Evolutionary conservation across 495 filamentous ascomycete species (phyloP), one percentile per base, ranked within the genome.

Genomic region (Hapsidospora chrysogenum): DNA sequence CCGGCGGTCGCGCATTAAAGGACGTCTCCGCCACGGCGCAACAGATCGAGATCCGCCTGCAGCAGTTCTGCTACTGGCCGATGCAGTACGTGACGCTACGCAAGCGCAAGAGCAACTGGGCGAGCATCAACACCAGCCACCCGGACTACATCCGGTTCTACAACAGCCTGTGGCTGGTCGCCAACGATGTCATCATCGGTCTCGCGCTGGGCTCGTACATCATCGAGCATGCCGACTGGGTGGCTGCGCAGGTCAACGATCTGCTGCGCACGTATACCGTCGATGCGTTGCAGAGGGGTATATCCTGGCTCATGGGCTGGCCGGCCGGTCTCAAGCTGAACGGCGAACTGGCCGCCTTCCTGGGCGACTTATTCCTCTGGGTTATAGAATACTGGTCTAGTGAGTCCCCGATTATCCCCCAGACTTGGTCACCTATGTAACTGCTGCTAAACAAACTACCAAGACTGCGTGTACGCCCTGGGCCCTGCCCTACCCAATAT

Each of bases 141-240:
- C 83, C 92, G 3, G 87, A 96, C 52, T 99, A 99, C 49, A 99
- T 99, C 44, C 82, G 89, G 25, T 99, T 99, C 55, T 99, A 94
- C 54, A 96, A 95, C 58, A 94, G 85, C 45, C 62, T 99, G 14
- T 99, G 89, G 89, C 80, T 99, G 16, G 89, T 99, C 13, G 85
- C 85, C 15, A 99, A 99, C 53, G 89, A 99, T 59, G 78, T 95
- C 21, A 99, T 99, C 38, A 99, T 99, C 25, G 92, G 89, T 10
- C 94, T 96, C 47, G 92, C 89, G 4, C 57, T 96, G 11, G 89
- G 89, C 0, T 89, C 85, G 0, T 96, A 94, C 52, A 92, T 99
- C 44, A 89, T 96, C 36, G 89, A 96, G 49, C 95, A 96, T 47
- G 74, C 84, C 1, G 67, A 71, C 31, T 82, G 76, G 71, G 84